Percentiles rank a stretch among this genome's conserved stretches.
Evolutionary conservation across 2,329 filamentous ascomycete species (phyloP).

Genomic region (Arthrobotrys musiformis): DNA sequence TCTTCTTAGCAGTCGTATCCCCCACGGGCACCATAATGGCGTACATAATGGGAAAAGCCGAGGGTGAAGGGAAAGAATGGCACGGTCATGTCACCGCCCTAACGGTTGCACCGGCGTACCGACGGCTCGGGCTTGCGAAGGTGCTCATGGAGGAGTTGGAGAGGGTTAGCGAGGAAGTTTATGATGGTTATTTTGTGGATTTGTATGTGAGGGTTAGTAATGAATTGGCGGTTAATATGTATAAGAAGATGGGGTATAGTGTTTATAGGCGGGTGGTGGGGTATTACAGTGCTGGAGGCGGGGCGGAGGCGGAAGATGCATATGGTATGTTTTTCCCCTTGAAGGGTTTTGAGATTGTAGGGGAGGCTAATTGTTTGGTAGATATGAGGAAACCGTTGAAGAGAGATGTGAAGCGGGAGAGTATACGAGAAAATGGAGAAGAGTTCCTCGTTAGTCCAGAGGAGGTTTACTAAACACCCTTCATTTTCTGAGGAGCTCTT

Average conservation of each 20-base stretch:
- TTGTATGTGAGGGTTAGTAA: conserved; percentile 93
- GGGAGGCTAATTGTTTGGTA: conserved; percentile 19
- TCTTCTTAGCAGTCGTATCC: conserved; percentile 92
- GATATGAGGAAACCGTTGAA: conserved; percentile 95
- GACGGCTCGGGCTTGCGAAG: conserved; percentile 86
- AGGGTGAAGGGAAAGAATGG: conserved; percentile 68
- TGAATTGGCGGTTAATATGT: conserved; percentile 84
- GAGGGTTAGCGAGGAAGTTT: conserved; percentile 76
- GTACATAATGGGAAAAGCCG: conserved; percentile 92
- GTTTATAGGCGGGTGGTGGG: conserved; percentile 88
- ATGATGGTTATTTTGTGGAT: conserved; percentile 93
- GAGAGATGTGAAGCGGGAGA: conserved; percentile 78
- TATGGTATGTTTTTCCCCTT: conserved; percentile 64
- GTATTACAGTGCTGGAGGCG: conserved; percentile 90
- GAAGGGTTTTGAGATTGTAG: neutral
- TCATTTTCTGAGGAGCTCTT: neutral
- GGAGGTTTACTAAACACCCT: conserved; percentile 73
- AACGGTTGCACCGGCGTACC: conserved; percentile 86
- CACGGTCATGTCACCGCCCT: conserved; percentile 97
- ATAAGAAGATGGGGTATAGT: conserved; percentile 89
- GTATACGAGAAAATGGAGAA: conserved; percentile 84
- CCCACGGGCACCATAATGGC: conserved; percentile 87
- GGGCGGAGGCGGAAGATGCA: conserved; percentile 79
- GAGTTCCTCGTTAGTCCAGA: conserved; percentile 79
- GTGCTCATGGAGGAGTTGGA: conserved; percentile 84